These are phyloP conservation scores for Stenocarpella maydis DNA, from an alignment of 2,329 filamentous ascomycete genomes.

Conservation along the genomic window DNA sequence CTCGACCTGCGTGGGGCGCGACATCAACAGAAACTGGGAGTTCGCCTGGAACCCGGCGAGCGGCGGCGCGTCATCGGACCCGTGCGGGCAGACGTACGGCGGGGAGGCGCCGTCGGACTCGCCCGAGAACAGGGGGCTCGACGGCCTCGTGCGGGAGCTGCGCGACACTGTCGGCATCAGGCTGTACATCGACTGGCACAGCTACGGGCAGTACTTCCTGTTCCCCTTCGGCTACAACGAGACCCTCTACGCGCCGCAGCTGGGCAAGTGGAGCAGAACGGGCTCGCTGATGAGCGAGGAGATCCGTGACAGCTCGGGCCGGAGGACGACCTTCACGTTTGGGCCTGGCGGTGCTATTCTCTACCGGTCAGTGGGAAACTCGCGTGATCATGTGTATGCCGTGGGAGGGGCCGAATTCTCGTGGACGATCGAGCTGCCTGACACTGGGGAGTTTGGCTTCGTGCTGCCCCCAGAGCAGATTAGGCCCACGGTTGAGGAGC, in stretches of 20 bases:
- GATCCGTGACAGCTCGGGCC: conserved; percentile 49
- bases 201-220: conserved; percentile 58
- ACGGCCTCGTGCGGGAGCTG: conserved; percentile 47
- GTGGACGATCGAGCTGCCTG: conserved; percentile 52
- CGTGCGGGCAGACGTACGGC: conserved; percentile 60
- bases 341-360: conserved; percentile 25
- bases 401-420: conserved; percentile 51
- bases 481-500: conserved; percentile 52
- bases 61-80: conserved; percentile 60
- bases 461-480: conserved; percentile 54
- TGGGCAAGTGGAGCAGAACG: conserved; percentile 54
- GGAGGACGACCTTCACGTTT: conserved; percentile 61
- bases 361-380: conserved; percentile 61
- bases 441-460: conserved; percentile 51
- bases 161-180: conserved; percentile 44
- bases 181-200: conserved; percentile 54
- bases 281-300: conserved; percentile 60
- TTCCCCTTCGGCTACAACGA: conserved; percentile 69
- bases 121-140: conserved; percentile 56
- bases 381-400: conserved; percentile 55
- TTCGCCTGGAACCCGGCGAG: conserved; percentile 38
- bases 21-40: conserved; percentile 64
- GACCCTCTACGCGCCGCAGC: conserved; percentile 54
- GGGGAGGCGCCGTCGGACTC: conserved; percentile 54
- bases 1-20: conserved; percentile 53